A percentile compares a stretch with the other conserved stretches of the same genome.
These are phyloP conservation scores for Theobroma cacao DNA, from an alignment of 345 rosid species.

Conservation along the genomic window DNA sequence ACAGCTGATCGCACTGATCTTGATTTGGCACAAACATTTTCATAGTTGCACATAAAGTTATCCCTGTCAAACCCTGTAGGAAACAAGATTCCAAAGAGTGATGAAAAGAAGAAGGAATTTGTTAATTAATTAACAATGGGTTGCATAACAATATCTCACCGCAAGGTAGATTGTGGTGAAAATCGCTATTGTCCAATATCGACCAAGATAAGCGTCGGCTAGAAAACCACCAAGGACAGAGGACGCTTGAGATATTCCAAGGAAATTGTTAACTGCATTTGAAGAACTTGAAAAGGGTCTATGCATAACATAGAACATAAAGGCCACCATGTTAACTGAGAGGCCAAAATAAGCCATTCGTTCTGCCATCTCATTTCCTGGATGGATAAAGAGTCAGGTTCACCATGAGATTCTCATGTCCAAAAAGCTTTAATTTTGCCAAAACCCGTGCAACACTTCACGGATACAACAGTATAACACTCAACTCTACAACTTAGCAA, in stretches of 20 bases:
- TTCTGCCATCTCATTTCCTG: conserved; percentile 98
- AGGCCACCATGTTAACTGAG: conserved; percentile 92
- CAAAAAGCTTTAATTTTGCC: background rate
- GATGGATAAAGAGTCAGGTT: background rate
- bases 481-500: background rate
- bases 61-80: conserved; percentile 82
- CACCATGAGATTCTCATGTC: background rate
- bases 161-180: conserved; percentile 84
- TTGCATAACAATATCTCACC: conserved; percentile 33
- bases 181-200: conserved; percentile 91
- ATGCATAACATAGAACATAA: conserved; percentile 91
- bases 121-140: background rate
- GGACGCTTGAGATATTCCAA: conserved; percentile 88
- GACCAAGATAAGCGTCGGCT: conserved; percentile 94
- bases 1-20: conserved; percentile 51
- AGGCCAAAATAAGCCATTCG: conserved; percentile 94
- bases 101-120: background rate
- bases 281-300: conserved; percentile 79
- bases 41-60: conserved; percentile 71
- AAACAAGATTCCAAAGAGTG: conserved; percentile 11
- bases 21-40: conserved; percentile 62
- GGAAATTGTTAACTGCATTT: conserved; percentile 82
- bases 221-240: conserved; percentile 91
- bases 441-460: background rate
- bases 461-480: background rate